Evolutionary conservation across 345 rosid species (phyloP).

Genomic region (Schrenkiella parvula): DNA sequence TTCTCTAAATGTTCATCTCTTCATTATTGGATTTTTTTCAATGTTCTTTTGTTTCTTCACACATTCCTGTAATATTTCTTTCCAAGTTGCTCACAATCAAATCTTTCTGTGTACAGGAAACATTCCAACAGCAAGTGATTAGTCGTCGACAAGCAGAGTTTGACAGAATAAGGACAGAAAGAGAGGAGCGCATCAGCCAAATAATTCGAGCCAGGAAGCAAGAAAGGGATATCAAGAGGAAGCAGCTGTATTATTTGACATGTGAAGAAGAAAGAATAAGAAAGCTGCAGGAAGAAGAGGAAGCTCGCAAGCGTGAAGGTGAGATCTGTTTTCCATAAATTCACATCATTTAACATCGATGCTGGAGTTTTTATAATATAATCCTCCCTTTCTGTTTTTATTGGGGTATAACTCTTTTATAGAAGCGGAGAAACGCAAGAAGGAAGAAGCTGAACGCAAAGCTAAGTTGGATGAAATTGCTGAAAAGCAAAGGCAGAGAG

Average conservation of each 20-base stretch:
- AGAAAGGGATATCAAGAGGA: conserved; percentile 70
- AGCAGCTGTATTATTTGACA: conserved; percentile 58
- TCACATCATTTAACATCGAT: background rate
- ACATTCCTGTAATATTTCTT: background rate
- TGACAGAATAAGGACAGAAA: conserved; percentile 57
- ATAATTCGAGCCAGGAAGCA: conserved; percentile 58
- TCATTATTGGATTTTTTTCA: background rate
- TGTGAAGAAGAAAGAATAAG: conserved; percentile 64
- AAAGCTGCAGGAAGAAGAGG: conserved; percentile 80
- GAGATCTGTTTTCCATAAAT: conserved; percentile 5
- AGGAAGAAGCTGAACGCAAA: conserved; percentile 71
- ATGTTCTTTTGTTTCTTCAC: background rate
- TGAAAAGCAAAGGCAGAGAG: conserved; percentile 90
- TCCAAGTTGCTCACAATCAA: conserved; percentile 1
- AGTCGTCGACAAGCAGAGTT: conserved; percentile 66
- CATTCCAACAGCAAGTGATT: conserved; percentile 69
- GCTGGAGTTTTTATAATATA: background rate
- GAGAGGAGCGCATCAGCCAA: conserved; percentile 69
- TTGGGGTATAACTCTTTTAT: conserved; percentile 18
- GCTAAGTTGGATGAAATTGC: conserved; percentile 89
- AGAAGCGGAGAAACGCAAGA: conserved; percentile 82
- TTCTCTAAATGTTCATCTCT: background rate
- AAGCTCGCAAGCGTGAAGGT: conserved; percentile 84
- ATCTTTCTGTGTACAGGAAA: conserved; percentile 35
- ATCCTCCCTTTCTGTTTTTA: background rate